Evolutionary conservation across 2,329 filamentous ascomycete species (phyloP), one percentile per base, ranked within the genome.

Genomic region (Neonectria neomacrospora): DNA sequence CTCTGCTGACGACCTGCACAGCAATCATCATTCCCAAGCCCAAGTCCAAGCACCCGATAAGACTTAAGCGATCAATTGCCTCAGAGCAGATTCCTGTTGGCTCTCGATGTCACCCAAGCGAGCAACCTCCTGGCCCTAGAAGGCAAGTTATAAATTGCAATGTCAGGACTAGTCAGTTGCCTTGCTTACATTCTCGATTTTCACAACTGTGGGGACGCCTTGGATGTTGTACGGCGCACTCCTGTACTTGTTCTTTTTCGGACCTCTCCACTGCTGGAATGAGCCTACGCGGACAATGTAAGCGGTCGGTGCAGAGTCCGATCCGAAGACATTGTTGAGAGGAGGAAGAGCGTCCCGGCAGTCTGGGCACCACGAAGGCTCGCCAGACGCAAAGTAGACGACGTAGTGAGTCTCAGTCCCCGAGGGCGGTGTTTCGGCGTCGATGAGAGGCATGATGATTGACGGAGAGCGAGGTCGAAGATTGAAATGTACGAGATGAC

Each of bases 361-460:
- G 51, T 75, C 73, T 0, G 73, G 73, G 22, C 73, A 75, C 73
- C 73, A 75, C 0, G 73, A 74, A 5, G 73, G 73, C 20, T 75
- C 67, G 11, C 73, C 73, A 0, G 73, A 75, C 3, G 73, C 73
- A 32, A 75, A 75, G 61, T 75, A 75, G 28, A 74, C 73, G 63
- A 75, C 71, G 32, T 75, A 75, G 61, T 75, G 73, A 42, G 64
- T 66, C 61, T 71, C 70, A 42, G 55, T 45, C 42, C 57, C 65
- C 9, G 71, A 63, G 6, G 73, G 73, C 10, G 73, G 73, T 2
- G 63, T 26, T 5, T 74, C 56, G 18, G 67, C 69, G 54, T 74
- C 56, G 55, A 73, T 61, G 54, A 75, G 66, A 56, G 73, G 73
- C 73, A 75, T 75, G 53, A 65, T 72, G 57, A 23, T 14, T 5